These are phyloP conservation scores for Entomortierella beljakovae DNA, from an alignment of 192 early-diverging fungal species.

Conservation along the genomic window DNA sequence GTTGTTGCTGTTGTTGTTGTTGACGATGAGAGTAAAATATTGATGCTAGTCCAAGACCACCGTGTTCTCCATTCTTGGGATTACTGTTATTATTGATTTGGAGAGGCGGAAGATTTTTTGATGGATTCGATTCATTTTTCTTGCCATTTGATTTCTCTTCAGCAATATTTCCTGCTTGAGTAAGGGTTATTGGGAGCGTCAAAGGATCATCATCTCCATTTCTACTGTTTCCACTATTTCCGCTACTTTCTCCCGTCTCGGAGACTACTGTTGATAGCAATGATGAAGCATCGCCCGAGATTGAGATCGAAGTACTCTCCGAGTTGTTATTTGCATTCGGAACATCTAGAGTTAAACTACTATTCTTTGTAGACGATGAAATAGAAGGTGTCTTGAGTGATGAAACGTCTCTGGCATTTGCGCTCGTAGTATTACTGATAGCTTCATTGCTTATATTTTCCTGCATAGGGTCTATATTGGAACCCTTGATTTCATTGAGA, in stretches of 20 bases:
- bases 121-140: neutral
- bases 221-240: neutral
- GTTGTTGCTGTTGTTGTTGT: conserved; percentile 11
- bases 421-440: conserved; percentile 4
- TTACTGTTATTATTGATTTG: neutral
- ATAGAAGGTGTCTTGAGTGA: neutral
- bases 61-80: neutral
- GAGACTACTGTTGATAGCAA: conserved; percentile 6
- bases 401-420: conserved; percentile 3
- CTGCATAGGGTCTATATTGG: neutral
- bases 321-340: neutral
- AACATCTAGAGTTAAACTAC: neutral
- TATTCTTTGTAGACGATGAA: neutral
- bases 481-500: neutral
- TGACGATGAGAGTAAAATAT: neutral
- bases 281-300: conserved; percentile 7
- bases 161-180: neutral
- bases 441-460: too few species aligned
- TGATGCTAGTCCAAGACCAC: neutral
- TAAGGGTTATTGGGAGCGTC: neutral
- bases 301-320: neutral
- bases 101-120: neutral
- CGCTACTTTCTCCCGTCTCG: conserved; percentile 3
- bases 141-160: conserved; percentile 1
- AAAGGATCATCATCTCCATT: conserved; percentile 2